Evolutionary conservation across 208 protist species (phyloP), one percentile per base, ranked within the genome.

Genomic region (Trypanosoma caninum): DNA sequence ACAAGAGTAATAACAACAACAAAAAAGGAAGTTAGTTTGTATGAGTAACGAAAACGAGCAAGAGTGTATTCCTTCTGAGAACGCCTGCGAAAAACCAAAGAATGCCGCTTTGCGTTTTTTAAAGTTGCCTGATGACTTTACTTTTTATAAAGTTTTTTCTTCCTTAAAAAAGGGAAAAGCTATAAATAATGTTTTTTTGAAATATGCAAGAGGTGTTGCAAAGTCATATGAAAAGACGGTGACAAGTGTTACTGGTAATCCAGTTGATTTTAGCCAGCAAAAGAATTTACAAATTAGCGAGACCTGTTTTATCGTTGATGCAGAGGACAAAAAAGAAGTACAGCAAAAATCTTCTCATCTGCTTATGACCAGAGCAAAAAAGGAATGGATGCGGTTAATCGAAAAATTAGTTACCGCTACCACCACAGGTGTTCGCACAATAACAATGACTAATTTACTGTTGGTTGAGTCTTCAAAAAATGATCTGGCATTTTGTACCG

Each of bases 41-140:
- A 42, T 55, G 50, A 65, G 51, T 65, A 50, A 50, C 56, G 27
- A 25, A 58, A 10, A 50, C 56, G 28, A 58, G 48, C 30, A 65
- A 65, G 28, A 28, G 13, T 22, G 16, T 30, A 31, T 28, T 40
- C 40, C 59, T 50, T 10, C 51, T 40, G 7, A 58, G 37, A 23
- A 37, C 23, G 1, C 18, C 34, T 0, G 50, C 37, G 13, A n/a
- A 58, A 1, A 30, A 41, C 41, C 25, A 47, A 22, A 50, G 48
- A n/a, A 8, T 3, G 35, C 28, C n/a, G n/a, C 51, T 28, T 58
- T 28, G 16, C 59, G 47, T 5, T 50, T 65, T 58, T 65, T 38
- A 34, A 65, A 22, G n/a, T 35, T 23, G 41, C 51, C 50, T 10
- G 50, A 40, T 22, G 33, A 27, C 10, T 65, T 65, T 33, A 51